Evolutionary conservation across 2,329 filamentous ascomycete species (phyloP).

Genomic region (Aspergillus novofumigatus): DNA sequence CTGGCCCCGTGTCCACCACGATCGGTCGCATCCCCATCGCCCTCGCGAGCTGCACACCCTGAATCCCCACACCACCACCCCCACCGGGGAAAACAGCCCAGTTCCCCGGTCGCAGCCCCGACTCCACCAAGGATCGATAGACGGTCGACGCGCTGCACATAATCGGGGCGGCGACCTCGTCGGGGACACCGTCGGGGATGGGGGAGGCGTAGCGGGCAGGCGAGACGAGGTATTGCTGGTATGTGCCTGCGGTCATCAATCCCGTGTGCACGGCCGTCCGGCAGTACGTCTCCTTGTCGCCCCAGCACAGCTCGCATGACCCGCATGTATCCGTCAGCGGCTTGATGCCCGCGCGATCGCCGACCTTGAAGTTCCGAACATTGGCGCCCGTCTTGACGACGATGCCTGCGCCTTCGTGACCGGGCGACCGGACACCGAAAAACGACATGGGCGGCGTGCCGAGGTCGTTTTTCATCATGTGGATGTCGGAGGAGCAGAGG

Average conservation of each 20-base stretch:
- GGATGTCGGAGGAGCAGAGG: conserved; percentile 55
- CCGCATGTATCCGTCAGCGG: conserved; percentile 51
- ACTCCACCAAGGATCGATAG: conserved; percentile 53
- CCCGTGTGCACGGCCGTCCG: conserved; percentile 27
- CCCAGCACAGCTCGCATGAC: conserved; percentile 49
- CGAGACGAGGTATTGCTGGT: conserved; percentile 56
- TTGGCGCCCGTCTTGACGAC: conserved; percentile 54
- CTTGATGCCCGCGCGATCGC: conserved; percentile 52
- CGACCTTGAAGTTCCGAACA: conserved; percentile 51
- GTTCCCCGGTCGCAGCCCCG: conserved; percentile 47
- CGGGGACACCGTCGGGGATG: conserved; percentile 53
- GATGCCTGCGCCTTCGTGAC: conserved; percentile 56
- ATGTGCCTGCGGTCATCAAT: conserved; percentile 48
- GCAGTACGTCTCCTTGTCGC: conserved; percentile 50
- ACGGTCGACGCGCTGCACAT: conserved; percentile 59
- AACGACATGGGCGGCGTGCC: conserved; percentile 44
- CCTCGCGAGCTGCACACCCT: conserved; percentile 52
- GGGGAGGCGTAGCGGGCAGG: conserved; percentile 53
- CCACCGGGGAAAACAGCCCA: conserved; percentile 44
- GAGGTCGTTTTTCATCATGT: conserved; percentile 55
- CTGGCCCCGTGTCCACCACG: conserved; percentile 51
- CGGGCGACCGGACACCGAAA: conserved; percentile 45
- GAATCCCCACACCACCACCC: conserved; percentile 55
- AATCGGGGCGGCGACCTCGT: conserved; percentile 56
- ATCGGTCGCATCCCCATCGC: conserved; percentile 56